Evolutionary conservation across 768 basidiomycete genomes (phyloP).

Genomic region (Cystobasidium onofrii): DNA sequence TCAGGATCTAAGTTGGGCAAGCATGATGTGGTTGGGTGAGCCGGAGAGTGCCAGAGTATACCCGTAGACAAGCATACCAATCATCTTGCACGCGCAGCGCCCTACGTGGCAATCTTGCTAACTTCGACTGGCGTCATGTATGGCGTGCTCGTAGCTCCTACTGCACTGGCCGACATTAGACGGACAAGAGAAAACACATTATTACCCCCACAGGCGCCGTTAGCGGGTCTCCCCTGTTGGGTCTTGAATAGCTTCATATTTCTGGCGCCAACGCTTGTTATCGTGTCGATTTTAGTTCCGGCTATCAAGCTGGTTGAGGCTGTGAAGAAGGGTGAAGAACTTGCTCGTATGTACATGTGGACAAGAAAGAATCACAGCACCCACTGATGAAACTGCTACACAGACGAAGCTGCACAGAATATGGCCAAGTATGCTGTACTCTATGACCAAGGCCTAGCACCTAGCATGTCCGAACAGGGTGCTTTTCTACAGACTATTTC

Average conservation of each 20-base stretch:
- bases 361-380: too few relatives aligned
- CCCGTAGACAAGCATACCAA: neutral
- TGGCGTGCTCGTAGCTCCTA: conserved; percentile 10
- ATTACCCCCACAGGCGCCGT: neutral
- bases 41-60: neutral
- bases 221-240: conserved; percentile 7
- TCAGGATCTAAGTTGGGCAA: conserved; percentile 11
- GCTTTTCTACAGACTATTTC: neutral
- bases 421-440: neutral
- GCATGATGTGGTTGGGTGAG: conserved; percentile 21
- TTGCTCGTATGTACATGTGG: neutral
- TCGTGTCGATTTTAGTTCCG: neutral
- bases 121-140: conserved; percentile 16
- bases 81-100: neutral
- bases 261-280: neutral
- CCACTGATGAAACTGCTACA: neutral
- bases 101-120: conserved; percentile 1
- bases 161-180: neutral
- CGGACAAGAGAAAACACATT: neutral
- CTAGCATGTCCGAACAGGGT: conserved; percentile 1
- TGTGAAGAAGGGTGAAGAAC: neutral
- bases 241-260: conserved; percentile 13
- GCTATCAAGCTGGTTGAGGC: conserved; percentile 4
- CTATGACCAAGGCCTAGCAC: neutral
- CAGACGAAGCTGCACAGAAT: neutral